Base-by-base conservation (phyloP, 495 filamentous ascomycete species). In the Penicillium arizonense region DNA sequence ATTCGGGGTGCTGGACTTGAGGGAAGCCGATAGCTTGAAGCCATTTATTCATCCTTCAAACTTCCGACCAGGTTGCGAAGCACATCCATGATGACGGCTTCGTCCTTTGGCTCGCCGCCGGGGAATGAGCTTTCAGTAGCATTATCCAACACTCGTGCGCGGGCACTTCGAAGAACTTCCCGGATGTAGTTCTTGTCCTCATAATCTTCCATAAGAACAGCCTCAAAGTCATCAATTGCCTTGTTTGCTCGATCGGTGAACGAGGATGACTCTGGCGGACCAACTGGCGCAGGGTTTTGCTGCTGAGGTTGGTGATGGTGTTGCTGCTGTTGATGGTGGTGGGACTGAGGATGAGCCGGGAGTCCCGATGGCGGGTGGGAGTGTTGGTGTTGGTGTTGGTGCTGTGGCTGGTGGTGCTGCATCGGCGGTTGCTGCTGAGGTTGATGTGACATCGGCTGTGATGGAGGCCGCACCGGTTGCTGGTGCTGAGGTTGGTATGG, bases 161-260 rank as follows among this genome's bases (percentile, higher is more conserved):
- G 72, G 9, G 74, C 73, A 55, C 74, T 77, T 50, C 73, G 72
- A n/a, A 77, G 72, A 20, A 77, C 74, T 53, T 75, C 72, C 14
- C 72, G 71, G 56, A 77, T 77, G 57, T 77, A 77, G 58, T 77
- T 73, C 61, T 76, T 77, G 50, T 77, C 74, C 41, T 76, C 73
- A 48, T 76, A 77, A 46, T 77, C 74, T 41, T 77, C 73, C 69
- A 76, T 71, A 12, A 77, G 64, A 18, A 77, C 72, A 33, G 69
- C 66, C 44, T 77, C 74, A 39, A 77, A 77, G 54, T 76, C 73
- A 52, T 77, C 74, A 44, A 77, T 75, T n/a, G 74, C 72, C 58
- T 77, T 76, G 59, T 74, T 72, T 10, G 75, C 74, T 38, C 74
- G 64, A 14, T 80, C 76, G 57, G 63, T 69, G 68, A 77, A 78